Evolutionary conservation across 2,329 filamentous ascomycete genomes (phyloP).

Genomic region (Penicillium freii): DNA sequence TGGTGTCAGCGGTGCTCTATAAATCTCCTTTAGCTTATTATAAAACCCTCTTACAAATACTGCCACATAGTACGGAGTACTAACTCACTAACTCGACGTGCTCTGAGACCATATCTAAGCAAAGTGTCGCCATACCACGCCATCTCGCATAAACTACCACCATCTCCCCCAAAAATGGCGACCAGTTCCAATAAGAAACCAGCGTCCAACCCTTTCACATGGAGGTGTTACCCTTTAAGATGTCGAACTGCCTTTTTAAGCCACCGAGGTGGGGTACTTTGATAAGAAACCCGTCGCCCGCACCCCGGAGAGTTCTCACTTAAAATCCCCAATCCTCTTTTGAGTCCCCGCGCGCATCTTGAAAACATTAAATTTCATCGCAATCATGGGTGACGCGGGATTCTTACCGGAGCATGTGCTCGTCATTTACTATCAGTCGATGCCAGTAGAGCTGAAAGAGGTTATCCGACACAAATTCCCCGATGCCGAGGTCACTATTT

Average conservation of each 20-base stretch:
- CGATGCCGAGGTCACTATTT: slow-evolving; percentile 21
- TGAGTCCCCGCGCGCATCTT: background rate
- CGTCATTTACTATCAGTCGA: slow-evolving; percentile 17
- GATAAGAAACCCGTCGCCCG: slow-evolving; percentile 1
- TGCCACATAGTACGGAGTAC: background rate
- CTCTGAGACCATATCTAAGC: slow-evolving; percentile 1
- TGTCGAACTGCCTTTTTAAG: background rate
- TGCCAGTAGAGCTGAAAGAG: slow-evolving; percentile 19
- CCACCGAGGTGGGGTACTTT: slow-evolving; percentile 2
- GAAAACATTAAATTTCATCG: background rate
- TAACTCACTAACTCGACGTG: background rate
- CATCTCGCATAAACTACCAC: background rate
- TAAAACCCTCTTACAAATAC: background rate
- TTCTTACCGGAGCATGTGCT: slow-evolving; percentile 23
- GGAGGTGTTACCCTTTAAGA: background rate
- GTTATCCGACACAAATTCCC: slow-evolving; percentile 25
- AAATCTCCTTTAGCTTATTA: background rate
- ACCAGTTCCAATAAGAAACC: background rate
- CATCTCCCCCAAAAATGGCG: background rate
- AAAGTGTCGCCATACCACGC: slow-evolving; percentile 10
- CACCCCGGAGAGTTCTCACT: background rate
- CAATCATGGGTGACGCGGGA: slow-evolving; percentile 26
- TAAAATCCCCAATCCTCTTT: background rate
- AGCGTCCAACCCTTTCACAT: background rate
- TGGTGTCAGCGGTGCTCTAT: background rate